A percentile compares a stretch with the other conserved stretches of the same genome.
These are phyloP conservation scores for Aspergillus hancockii DNA, from an alignment of 495 filamentous ascomycete genomes.

Conservation along the genomic window DNA sequence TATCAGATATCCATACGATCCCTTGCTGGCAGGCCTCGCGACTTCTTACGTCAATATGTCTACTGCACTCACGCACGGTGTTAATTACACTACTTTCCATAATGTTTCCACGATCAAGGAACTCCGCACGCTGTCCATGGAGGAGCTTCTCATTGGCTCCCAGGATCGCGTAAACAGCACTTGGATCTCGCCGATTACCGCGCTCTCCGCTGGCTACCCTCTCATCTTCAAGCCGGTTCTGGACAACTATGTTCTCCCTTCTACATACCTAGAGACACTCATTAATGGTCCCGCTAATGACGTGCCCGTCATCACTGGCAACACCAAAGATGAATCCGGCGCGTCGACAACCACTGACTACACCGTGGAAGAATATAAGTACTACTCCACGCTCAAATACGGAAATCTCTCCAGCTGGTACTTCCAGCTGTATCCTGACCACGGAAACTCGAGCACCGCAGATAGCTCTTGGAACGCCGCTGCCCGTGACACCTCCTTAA, in stretches of 20 bases:
- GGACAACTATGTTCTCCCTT: conserved; percentile 30
- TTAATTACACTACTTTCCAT: conserved; percentile 24
- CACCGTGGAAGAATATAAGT: conserved; percentile 25
- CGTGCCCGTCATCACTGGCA: conserved; percentile 39
- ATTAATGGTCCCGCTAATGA: conserved; percentile 32
- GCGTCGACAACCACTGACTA: conserved; percentile 25
- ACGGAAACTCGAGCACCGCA: conserved; percentile 22
- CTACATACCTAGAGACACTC: conserved; percentile 28
- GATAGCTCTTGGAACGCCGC: conserved; percentile 31
- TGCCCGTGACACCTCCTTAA: conserved; percentile 24
- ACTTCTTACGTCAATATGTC: conserved; percentile 31
- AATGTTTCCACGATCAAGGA: conserved; percentile 31
- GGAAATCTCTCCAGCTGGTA: conserved; percentile 26
- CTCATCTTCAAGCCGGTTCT: conserved; percentile 34
- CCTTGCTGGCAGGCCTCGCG: conserved; percentile 28
- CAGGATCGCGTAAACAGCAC: conserved; percentile 25
- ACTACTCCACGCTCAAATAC: conserved; percentile 26
- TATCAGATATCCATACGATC: conserved; percentile 32
- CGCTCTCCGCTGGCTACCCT: conserved; percentile 26
- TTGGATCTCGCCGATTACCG: conserved; percentile 30
- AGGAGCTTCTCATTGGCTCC: conserved; percentile 22
- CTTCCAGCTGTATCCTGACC: conserved; percentile 27
- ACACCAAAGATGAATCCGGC: conserved; percentile 34
- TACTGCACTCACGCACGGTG: conserved; percentile 21
- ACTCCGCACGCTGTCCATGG: conserved; percentile 28